Base-by-base conservation (phyloP, 257 asterid genomes). In the Asclepias syriaca region DNA sequence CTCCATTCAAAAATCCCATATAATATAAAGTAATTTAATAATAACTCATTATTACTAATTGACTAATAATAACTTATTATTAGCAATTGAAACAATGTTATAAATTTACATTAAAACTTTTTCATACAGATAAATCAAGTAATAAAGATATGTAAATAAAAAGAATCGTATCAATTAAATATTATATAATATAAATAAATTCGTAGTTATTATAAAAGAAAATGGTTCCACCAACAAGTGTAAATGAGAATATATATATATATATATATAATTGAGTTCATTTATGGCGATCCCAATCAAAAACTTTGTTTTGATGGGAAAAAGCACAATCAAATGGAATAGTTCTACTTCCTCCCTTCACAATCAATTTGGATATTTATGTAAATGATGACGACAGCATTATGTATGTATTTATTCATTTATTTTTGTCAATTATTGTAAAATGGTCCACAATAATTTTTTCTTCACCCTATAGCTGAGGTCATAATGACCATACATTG, bases 401-500 rank as follows among this genome's bases (percentile, higher is more conserved):
- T 65, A 66, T 69, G 22, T 12, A 24, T 10, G 21, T 19, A 54
- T 22, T 8, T 18, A 15, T n/a, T 37, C 11, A 15, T 32, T 37
- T 15, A 9, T 9, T 1, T 14, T 21, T 12, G 67, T 59, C 22
- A 16, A 19, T 15, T 32, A 2, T 66, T 40, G 1, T 66, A 24
- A 1, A 15, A 14, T 3, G 5, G 51, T 29, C 29, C 39, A 24
- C 65, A 0, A 24, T 40, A 40, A 5, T 40, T 40, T 40, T 40
- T 29, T 32, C 13, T 13, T 15, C 19, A 19, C 1, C 32, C 2
- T 8, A 24, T 24, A 34, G 51, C 57, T 80, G 84, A 80, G 65
- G 74, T 80, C 79, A 80, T 32, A 49, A 4, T 73, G 84, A 80
- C 73, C 57, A 29, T 15, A 45, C 7, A 43, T 65, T 73, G 77